Evolutionary conservation across 345 rosid genomes (phyloP).

Genomic region (Eucalyptus marginata): DNA sequence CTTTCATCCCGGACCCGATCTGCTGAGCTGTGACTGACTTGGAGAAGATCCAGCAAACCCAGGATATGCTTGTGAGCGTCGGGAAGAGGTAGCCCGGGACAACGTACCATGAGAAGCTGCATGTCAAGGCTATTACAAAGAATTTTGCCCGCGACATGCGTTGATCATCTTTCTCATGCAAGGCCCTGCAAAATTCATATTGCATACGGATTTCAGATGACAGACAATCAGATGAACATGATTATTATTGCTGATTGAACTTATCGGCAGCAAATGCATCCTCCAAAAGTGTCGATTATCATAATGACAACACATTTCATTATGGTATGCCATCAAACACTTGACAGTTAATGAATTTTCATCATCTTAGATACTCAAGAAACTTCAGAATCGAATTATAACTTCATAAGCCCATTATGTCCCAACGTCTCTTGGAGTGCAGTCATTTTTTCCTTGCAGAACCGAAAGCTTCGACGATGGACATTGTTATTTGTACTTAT

Average conservation of each 20-base stretch:
- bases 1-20: constrained; percentile 1
- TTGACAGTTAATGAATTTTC: not conserved
- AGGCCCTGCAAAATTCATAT: not conserved
- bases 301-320: not conserved
- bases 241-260: not conserved
- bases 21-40: constrained; percentile 6
- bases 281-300: not conserved
- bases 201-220: not conserved
- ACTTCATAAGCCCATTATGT: not conserved
- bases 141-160: not conserved
- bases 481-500: not conserved
- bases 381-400: not conserved
- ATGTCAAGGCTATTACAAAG: not conserved
- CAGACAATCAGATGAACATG: not conserved
- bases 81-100: constrained; percentile 4
- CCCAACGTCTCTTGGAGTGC: not conserved
- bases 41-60: constrained; percentile 4
- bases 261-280: not conserved
- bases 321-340: not conserved
- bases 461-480: not conserved
- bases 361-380: not conserved
- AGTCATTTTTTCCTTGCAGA: not conserved
- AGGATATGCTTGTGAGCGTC: not conserved
- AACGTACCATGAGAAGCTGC: not conserved
- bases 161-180: constrained; percentile 7